These are phyloP conservation scores for Hypoxylon perforatum DNA, from an alignment of 495 filamentous ascomycete genomes.

Conservation along the genomic window DNA sequence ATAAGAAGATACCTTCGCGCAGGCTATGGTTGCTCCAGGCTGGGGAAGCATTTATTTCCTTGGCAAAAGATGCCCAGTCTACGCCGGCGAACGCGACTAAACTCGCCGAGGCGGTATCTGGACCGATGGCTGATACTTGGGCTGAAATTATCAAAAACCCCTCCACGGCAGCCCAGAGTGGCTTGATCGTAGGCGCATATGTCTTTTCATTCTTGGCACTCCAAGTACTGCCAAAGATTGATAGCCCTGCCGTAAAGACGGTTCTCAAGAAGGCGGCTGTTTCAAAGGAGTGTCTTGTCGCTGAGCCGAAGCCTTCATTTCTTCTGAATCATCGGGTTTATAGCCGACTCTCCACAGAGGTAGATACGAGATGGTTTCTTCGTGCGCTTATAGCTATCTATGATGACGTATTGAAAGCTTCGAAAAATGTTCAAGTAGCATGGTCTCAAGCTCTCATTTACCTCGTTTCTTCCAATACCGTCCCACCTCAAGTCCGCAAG, in stretches of 20 bases:
- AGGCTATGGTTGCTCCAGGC: conserved; percentile 81
- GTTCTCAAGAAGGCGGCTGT: conserved; percentile 69
- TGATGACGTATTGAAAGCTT: conserved; percentile 47
- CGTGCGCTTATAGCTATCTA: conserved; percentile 74
- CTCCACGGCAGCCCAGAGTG: conserved; percentile 76
- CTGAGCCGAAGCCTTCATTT: conserved; percentile 82
- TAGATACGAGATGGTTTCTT: conserved; percentile 81
- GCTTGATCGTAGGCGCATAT: conserved; percentile 78
- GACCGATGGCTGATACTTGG: conserved; percentile 77
- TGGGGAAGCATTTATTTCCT: conserved; percentile 76
- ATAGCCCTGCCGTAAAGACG: conserved; percentile 53
- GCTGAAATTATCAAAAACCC: conserved; percentile 82
- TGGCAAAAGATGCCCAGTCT: conserved; percentile 55
- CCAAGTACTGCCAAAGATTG: conserved; percentile 55
- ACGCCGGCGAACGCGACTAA: conserved; percentile 59
- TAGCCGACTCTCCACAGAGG: conserved; percentile 74
- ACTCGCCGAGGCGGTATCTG: conserved; percentile 69
- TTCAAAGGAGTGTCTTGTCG: conserved; percentile 68
- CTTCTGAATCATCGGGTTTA: conserved; percentile 86
- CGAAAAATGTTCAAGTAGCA: conserved; percentile 53
- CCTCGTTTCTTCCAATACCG: conserved; percentile 68
- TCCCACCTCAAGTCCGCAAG: conserved; percentile 68
- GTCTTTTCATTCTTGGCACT: conserved; percentile 72
- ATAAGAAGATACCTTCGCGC: conserved; percentile 83
- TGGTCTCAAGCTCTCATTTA: conserved; percentile 90